phyloP scores from a whole-genome alignment of 1,139 yeast species.

The Yamadazyma trypodendri region DNA sequence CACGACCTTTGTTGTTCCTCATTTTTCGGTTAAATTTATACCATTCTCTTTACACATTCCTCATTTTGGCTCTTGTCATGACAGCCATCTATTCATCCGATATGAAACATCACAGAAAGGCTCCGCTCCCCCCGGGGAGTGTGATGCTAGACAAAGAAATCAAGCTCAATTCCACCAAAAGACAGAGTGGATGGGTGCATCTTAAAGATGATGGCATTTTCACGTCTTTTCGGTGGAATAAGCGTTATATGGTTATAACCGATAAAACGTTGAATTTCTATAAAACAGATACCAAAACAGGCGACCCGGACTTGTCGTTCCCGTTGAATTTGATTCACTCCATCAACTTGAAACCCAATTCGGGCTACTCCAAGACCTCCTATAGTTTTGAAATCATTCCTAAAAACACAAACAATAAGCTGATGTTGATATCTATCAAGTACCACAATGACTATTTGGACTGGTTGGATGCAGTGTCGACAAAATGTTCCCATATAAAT shows the following conservation, averaged over 20 bases:
- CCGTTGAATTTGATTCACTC: conserved; percentile 40
- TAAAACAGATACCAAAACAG: conserved; percentile 51
- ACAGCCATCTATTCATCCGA: conserved; percentile 51
- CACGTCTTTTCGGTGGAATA: conserved; percentile 88
- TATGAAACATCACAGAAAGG: conserved; percentile 43
- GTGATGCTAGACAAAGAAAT: conserved; percentile 15
- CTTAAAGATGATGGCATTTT: conserved; percentile 86
- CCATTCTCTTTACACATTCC: not conserved
- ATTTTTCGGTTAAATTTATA: conserved; percentile 1
- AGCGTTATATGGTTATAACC: conserved; percentile 72
- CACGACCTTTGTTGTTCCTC: conserved; percentile 1
- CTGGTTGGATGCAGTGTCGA: conserved; percentile 89
- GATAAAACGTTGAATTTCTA: conserved; percentile 76
- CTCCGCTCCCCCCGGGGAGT: conserved; percentile 43
- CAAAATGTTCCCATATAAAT: conserved; percentile 71
- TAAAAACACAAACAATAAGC: conserved; percentile 47
- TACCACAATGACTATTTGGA: conserved; percentile 77
- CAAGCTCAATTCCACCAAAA: conserved; percentile 28
- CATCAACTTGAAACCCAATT: conserved; percentile 39
- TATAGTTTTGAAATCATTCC: conserved; percentile 78
- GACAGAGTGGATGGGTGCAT: conserved; percentile 78
- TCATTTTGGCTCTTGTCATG: conserved; percentile 21
- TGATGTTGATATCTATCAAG: conserved; percentile 74
- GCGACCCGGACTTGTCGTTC: conserved; percentile 37
- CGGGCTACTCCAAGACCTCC: conserved; percentile 60